phyloP scores from a whole-genome alignment of 164 flowering plant genomes.

The Liquidambar formosana region DNA sequence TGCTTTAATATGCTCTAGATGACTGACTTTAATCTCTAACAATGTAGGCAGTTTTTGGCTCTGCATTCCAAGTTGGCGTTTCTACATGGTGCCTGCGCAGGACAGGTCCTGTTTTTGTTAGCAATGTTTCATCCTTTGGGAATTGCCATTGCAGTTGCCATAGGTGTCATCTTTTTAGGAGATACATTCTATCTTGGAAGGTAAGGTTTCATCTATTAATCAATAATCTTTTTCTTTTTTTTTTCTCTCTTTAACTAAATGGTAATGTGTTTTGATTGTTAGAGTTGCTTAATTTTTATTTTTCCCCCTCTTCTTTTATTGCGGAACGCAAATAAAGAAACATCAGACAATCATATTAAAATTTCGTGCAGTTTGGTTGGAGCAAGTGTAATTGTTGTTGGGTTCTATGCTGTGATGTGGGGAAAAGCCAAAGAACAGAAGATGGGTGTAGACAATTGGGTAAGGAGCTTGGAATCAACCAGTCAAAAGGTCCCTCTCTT shows the following conservation, averaged over 20 bases:
- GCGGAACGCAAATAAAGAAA: neutral
- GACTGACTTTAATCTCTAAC: neutral
- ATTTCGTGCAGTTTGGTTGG: conserved; percentile 52
- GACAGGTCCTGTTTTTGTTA: conserved; percentile 61
- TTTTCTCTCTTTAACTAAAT: neutral
- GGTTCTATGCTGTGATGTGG: conserved; percentile 68
- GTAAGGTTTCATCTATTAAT: conserved; percentile 18
- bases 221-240: neutral
- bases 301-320: neutral
- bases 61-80: conserved; percentile 45
- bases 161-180: conserved; percentile 39
- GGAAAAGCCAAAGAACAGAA: conserved; percentile 53
- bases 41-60: conserved; percentile 47
- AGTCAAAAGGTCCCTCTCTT: conserved; percentile 29
- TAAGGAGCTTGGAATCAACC: conserved; percentile 21
- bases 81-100: conserved; percentile 50
- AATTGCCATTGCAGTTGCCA: conserved; percentile 35
- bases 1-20: neutral
- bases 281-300: too few species aligned
- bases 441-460: conserved; percentile 5
- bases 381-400: conserved; percentile 40
- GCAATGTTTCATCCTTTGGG: conserved; percentile 60
- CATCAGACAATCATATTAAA: neutral
- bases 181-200: conserved; percentile 61
- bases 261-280: neutral